These are phyloP conservation scores for Colletotrichum echinochloae DNA, from an alignment of 2,329 filamentous ascomycete genomes.

Conservation along the genomic window DNA sequence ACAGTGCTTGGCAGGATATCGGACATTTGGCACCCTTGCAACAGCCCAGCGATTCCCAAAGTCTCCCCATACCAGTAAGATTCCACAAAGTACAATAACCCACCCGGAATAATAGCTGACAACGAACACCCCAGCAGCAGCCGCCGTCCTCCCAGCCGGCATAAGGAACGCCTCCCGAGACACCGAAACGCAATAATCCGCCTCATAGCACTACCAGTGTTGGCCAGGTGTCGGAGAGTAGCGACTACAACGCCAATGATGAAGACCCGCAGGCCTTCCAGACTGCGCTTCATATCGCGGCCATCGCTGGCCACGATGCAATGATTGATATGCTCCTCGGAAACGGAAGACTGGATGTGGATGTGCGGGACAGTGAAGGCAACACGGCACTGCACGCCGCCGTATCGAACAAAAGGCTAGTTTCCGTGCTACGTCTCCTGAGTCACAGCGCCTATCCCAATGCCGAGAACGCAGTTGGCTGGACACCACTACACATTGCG, in stretches of 20 bases:
- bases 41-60: not conserved
- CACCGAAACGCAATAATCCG: not conserved
- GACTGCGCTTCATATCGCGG: not conserved
- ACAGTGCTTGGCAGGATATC: not conserved
- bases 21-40: not conserved
- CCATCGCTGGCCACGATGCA: not conserved
- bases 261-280: not conserved
- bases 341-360: not conserved
- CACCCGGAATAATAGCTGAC: not conserved
- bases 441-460: not conserved
- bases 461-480: not conserved
- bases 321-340: not conserved
- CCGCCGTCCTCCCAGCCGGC: not conserved
- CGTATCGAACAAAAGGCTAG: not conserved
- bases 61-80: not conserved
- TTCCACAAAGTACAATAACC: not conserved
- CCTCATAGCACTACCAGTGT: not conserved
- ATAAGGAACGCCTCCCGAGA: not conserved
- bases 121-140: not conserved
- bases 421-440: not conserved
- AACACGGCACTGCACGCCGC: not conserved
- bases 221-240: not conserved
- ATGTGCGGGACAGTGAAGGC: not conserved
- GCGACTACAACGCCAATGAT: not conserved
- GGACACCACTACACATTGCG: not conserved